phyloP scores from a whole-genome alignment of 2,329 filamentous ascomycete species.

The Fusarium brachygibbosum region DNA sequence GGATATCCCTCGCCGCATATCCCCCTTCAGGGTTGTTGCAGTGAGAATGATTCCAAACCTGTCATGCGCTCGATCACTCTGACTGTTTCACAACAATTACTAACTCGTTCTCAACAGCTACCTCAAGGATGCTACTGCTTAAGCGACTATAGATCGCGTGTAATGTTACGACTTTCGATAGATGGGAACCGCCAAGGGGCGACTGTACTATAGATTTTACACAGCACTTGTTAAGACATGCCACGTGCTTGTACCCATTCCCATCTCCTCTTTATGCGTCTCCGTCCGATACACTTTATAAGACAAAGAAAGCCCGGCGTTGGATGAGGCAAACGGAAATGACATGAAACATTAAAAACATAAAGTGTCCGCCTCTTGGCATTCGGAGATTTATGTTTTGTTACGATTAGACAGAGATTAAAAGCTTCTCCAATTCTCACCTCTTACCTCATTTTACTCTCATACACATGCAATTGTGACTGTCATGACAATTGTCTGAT shows the following conservation, averaged over 20 bases:
- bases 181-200: slow-evolving; percentile 52
- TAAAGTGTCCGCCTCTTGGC: slow-evolving; percentile 33
- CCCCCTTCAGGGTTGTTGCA: background rate
- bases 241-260: slow-evolving; percentile 53
- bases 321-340: slow-evolving; percentile 37
- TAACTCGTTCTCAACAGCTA: slow-evolving; percentile 61
- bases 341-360: slow-evolving; percentile 19
- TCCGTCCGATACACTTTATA: slow-evolving; percentile 34
- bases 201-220: slow-evolving; percentile 58
- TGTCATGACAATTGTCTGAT: slow-evolving; percentile 14
- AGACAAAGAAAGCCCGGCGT: slow-evolving; percentile 40
- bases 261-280: slow-evolving; percentile 54
- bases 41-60: background rate
- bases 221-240: slow-evolving; percentile 50
- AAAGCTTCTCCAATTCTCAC: slow-evolving; percentile 21
- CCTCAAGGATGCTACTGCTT: slow-evolving; percentile 78
- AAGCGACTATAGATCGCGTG: slow-evolving; percentile 59
- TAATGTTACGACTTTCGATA: slow-evolving; percentile 56
- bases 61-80: background rate
- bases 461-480: slow-evolving; percentile 7
- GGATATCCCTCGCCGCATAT: background rate
- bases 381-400: slow-evolving; percentile 25
- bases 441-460: background rate
- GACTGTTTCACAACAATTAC: slow-evolving; percentile 5
- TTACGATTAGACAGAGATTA: slow-evolving; percentile 25